phyloP scores from a whole-genome alignment of 73 alveolate species.

The Stentor roeselii region DNA sequence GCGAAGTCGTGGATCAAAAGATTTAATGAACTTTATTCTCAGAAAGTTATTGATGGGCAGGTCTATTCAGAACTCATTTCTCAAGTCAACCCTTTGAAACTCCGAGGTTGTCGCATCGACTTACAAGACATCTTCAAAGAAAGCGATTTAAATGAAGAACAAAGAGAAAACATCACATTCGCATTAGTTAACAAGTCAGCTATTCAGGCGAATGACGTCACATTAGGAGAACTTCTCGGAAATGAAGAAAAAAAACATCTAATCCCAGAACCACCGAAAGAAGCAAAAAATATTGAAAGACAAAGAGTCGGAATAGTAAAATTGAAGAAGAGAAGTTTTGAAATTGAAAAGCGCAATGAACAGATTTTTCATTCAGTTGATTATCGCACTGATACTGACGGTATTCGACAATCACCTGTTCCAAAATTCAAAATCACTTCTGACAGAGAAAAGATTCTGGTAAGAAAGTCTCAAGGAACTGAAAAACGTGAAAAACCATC shows the following conservation, averaged over 20 bases:
- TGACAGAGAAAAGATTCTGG: neutral
- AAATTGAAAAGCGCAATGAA: neutral
- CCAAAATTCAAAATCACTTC: neutral
- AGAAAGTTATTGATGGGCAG: neutral
- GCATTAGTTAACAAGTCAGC: neutral
- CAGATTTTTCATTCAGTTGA: neutral
- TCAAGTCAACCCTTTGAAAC: neutral
- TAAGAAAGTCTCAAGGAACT: neutral
- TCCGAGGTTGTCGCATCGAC: neutral
- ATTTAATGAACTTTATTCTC: neutral
- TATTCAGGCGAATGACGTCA: neutral
- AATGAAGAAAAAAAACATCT: neutral
- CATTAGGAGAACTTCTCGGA: neutral
- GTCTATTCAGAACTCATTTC: neutral
- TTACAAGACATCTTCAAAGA: neutral
- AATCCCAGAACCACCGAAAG: neutral
- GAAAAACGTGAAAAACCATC: neutral
- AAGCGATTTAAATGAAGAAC: neutral
- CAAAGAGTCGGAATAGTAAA: neutral
- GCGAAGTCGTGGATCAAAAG: neutral
- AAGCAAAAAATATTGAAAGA: neutral
- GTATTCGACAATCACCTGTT: neutral
- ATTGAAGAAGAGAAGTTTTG: neutral
- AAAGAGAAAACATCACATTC: neutral
- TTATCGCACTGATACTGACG: neutral